Evolutionary conservation across 805 yeast species (phyloP), one percentile per base, ranked within the genome.

Genomic region (Candida easanensis): DNA sequence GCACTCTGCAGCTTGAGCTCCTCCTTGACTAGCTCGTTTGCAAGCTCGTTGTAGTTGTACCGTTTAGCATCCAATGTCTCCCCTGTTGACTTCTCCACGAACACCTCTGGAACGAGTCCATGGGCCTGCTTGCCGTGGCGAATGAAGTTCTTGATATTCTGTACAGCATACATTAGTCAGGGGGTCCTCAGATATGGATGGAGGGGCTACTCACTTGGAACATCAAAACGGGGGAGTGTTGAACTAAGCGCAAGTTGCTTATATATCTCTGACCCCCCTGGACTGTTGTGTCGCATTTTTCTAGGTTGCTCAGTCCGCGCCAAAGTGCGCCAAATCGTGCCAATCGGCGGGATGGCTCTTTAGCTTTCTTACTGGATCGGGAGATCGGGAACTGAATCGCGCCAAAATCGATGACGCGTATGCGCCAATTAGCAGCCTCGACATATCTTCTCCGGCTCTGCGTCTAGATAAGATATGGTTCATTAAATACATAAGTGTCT

Each of bases 121-220:
- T 57, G 65, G 5, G 69, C 70, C 38, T 66, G 68, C 45, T 57
- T 67, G 15, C 75, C 75, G 42, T 69, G 73, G 41, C 74, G 63
- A 39, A 70, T 70, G 44, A 69, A 67, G 44, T 70, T 68, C 52
- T 66, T 68, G 28, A 70, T 52, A 53, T 67, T 69, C 71, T 68
- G 49, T 13, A 46, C 44, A 16, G 42, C 18, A 4, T 31, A 17
- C 42, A 38, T 43, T 36, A 39, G 41, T 37, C 18, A 15, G 5
- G 19, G n/a, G 20, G 6, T 6, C 16, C 19, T 30, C 33, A 6
- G 16, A 19, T 16, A 7, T 19, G n/a, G 18, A 9, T 17, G 6
- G 33, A 5, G 6, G n/a, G 30, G 8, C 6, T 16, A 30, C 33
- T 30, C 13, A 30, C 33, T 30, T 30, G n/a, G 13, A 30, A 30